Evolutionary conservation across 768 basidiomycete genomes (phyloP), one percentile per base, ranked within the genome.

Genomic region (Mycena vitilis): DNA sequence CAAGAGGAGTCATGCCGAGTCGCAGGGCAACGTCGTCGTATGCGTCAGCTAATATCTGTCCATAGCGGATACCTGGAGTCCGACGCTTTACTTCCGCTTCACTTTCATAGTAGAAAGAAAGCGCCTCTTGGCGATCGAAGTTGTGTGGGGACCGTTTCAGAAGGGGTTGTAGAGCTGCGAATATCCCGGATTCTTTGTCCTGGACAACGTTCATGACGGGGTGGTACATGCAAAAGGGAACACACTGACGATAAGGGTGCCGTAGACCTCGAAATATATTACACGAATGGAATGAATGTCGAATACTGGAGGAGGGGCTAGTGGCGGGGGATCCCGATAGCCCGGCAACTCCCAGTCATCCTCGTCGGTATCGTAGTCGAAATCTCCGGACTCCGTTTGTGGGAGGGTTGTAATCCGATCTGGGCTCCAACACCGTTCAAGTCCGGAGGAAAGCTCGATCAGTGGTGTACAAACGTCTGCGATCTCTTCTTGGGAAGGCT

Each of bases 141-240:
- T 53, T 5, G 20, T 63, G 38, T 4, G 53, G 9, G 8, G 52
- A 55, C 18, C 45, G 62, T 12, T 16, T 18, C 5, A 63, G 52
- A 4, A 63, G 34, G 11, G 62, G 52, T 22, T 18, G 11, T n/a
- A 63, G 23, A 5, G 52, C 62, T 15, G 20, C 20, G 53, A 45
- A 63, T 63, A 63, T 36, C 10, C 62, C 62, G 34, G 3, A 13
- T 47, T 63, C 53, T 34, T 36, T 54, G 42, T 63, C 62, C 62
- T 60, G 53, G 13, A 23, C 40, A 40, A 13, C 38, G 3, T 22
- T 56, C 38, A 56, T 37, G 12, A 40, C 15, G 42, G 11, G 20
- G 37, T 11, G 5, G 15, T 56, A 42, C 40, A 42, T 5, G 40
- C 22, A 40, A 7, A 42, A 42, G 40, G 55, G 22, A 13, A n/a